These are phyloP conservation scores for Amphibolis antarctica DNA, from an alignment of 106 monocot genomes.

Conservation along the genomic window DNA sequence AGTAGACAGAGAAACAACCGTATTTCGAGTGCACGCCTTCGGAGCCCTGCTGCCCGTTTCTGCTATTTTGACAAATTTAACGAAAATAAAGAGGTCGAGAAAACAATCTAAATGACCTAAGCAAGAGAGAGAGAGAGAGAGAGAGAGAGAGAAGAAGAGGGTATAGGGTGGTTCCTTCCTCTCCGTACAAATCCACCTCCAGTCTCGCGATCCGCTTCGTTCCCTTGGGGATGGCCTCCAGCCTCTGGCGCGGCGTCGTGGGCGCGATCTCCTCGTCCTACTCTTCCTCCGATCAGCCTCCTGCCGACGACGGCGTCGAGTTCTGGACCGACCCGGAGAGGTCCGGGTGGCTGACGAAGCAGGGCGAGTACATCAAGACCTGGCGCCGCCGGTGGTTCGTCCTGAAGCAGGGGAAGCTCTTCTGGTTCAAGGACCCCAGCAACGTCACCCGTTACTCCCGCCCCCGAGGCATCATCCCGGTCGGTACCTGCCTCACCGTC, in stretches of 20 bases:
- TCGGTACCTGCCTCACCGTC: slow-evolving; percentile 36
- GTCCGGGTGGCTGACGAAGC: slow-evolving; percentile 23
- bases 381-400: slow-evolving; percentile 34
- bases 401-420: slow-evolving; percentile 28
- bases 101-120: no score
- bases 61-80: no score
- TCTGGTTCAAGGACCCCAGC: slow-evolving; percentile 27
- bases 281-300: neutral
- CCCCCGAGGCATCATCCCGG: slow-evolving; percentile 29
- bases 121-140: no score
- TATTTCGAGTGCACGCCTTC: no score
- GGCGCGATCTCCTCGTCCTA: slow-evolving; percentile 3
- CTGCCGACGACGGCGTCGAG: slow-evolving; percentile 6
- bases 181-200: no score
- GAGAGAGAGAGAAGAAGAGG: no score
- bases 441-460: slow-evolving; percentile 14
- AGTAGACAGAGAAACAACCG: no score
- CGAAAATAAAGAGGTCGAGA: no score
- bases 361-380: slow-evolving; percentile 31
- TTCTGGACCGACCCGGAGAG: slow-evolving; percentile 27
- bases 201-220: no score
- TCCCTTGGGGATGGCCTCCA: neutral
- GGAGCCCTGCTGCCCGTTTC: no score
- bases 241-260: neutral
- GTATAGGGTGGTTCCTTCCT: no score